phyloP scores from a whole-genome alignment of 345 rosid genomes.

The Anastatica hierochuntica region DNA sequence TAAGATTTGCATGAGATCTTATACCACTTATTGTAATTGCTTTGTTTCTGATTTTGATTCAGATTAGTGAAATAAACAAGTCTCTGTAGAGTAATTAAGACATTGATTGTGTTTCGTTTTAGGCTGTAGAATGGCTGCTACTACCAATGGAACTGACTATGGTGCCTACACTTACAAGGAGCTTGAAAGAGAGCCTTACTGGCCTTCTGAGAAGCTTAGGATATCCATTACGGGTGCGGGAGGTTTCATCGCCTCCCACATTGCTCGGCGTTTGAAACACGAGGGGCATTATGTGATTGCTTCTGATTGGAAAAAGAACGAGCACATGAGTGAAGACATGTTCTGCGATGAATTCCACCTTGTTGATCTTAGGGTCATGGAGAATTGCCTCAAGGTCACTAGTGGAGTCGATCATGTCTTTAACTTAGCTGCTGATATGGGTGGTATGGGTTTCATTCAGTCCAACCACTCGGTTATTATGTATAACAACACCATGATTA shows the following conservation, averaged over 20 bases:
- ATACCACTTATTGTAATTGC: too few species aligned
- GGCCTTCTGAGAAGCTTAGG: slow-evolving; percentile 83
- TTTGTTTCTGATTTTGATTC: too few species aligned
- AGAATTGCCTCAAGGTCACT: slow-evolving; percentile 83
- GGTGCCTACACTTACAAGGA: slow-evolving; percentile 76
- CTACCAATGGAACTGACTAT: slow-evolving; percentile 43
- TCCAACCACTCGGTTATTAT: slow-evolving; percentile 96
- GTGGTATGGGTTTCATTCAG: slow-evolving; percentile 99
- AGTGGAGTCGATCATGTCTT: slow-evolving; percentile 78
- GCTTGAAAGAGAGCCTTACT: slow-evolving; percentile 81
- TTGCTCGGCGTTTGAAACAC: slow-evolving; percentile 88
- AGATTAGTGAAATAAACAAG: too few species aligned
- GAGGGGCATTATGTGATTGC: slow-evolving; percentile 97
- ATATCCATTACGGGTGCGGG: slow-evolving; percentile 92
- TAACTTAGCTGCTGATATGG: slow-evolving; percentile 99
- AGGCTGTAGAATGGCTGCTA: slow-evolving; percentile 57
- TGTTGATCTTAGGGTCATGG: slow-evolving; percentile 95
- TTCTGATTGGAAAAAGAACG: slow-evolving; percentile 99
- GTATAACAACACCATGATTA: slow-evolving; percentile 98
- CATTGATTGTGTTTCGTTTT: background rate
- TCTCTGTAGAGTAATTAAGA: too few species aligned
- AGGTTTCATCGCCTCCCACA: slow-evolving; percentile 96
- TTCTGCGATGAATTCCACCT: slow-evolving; percentile 96
- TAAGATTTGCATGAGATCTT: too few species aligned
- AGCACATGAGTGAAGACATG: slow-evolving; percentile 98